Evolutionary conservation across 2,329 filamentous ascomycete genomes (phyloP).

Genomic region (Stemphylium vesicarium): DNA sequence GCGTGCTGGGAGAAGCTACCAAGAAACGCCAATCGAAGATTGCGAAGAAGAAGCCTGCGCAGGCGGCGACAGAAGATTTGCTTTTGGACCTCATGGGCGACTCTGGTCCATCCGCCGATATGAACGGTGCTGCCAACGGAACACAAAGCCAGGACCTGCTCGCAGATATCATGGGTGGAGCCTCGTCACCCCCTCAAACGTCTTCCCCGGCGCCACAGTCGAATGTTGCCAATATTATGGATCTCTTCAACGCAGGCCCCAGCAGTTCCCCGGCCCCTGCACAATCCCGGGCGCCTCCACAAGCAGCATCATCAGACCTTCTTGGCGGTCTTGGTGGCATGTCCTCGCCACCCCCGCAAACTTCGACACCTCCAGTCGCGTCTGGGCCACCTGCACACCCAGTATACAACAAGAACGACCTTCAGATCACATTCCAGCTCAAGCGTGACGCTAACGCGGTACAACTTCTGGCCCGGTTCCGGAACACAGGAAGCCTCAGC

Average conservation of each 20-base stretch:
- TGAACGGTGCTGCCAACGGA: constrained; percentile 62
- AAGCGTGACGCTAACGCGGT: constrained; percentile 82
- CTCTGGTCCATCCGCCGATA: constrained; percentile 61
- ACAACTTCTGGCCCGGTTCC: constrained; percentile 83
- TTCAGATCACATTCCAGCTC: constrained; percentile 80
- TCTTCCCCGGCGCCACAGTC: constrained; percentile 45
- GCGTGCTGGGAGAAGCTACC: constrained; percentile 82
- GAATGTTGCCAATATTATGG: constrained; percentile 76
- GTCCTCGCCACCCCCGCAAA: constrained; percentile 57
- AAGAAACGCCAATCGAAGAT: constrained; percentile 59
- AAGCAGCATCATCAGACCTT: constrained; percentile 49
- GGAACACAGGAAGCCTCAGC: constrained; percentile 72
- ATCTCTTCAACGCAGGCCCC: constrained; percentile 71
- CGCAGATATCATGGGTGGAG: constrained; percentile 83
- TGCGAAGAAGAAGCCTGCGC: constrained; percentile 72
- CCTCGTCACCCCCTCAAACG: constrained; percentile 54
- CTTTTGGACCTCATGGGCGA: constrained; percentile 92
- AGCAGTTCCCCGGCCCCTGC: constrained; percentile 47
- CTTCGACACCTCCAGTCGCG: constrained; percentile 44
- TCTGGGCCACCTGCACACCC: constrained; percentile 62
- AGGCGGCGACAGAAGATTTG: constrained; percentile 89
- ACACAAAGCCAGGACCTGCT: constrained; percentile 81
- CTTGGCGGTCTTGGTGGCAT: constrained; percentile 54
- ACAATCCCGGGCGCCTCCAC: constrained; percentile 49
- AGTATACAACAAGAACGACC: constrained; percentile 86